phyloP scores from a whole-genome alignment of 2,329 filamentous ascomycete species.

The Neofusicoccum sp. region DNA sequence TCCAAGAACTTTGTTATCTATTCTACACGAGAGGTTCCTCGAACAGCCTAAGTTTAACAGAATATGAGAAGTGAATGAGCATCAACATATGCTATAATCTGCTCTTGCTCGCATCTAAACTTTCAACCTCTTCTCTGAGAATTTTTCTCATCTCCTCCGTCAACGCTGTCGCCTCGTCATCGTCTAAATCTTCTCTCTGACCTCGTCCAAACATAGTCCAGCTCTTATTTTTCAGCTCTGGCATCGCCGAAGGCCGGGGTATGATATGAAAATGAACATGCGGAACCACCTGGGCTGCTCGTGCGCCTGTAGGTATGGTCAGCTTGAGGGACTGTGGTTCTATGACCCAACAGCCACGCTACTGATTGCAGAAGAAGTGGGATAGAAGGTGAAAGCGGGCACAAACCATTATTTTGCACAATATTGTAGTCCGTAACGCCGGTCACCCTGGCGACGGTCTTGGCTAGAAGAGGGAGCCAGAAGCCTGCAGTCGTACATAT shows the following conservation, averaged over 20 bases:
- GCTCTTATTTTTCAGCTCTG: slow-evolving; percentile 57
- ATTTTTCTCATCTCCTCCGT: slow-evolving; percentile 51
- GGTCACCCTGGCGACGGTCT: slow-evolving; percentile 66
- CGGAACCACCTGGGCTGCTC: slow-evolving; percentile 87
- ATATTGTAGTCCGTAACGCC: slow-evolving; percentile 88
- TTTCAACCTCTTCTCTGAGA: slow-evolving; percentile 38
- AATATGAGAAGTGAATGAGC: too few species aligned
- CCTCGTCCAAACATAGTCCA: slow-evolving; percentile 84
- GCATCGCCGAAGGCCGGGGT: slow-evolving; percentile 63
- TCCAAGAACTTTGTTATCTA: not conserved
- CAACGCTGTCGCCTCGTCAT: slow-evolving; percentile 65
- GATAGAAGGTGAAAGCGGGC: not conserved
- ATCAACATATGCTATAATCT: not conserved
- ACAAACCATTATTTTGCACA: slow-evolving; percentile 83
- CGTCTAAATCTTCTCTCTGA: slow-evolving; percentile 69
- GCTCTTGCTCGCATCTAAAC: slow-evolving; percentile 14
- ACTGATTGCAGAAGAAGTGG: not conserved
- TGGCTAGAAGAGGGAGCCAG: slow-evolving; percentile 68
- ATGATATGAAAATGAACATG: slow-evolving; percentile 97
- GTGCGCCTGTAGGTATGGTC: slow-evolving; percentile 54
- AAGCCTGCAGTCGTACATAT: slow-evolving; percentile 35
- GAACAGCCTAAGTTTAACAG: too few species aligned
- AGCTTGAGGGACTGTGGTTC: not conserved
- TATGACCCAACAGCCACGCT: not conserved
- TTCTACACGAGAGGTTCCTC: too few species aligned